A percentile compares a stretch with the other conserved stretches of the same genome.
Evolutionary conservation across 1,284 basidiomycete species (phyloP).

Genomic region (Coriolopsis trogii): DNA sequence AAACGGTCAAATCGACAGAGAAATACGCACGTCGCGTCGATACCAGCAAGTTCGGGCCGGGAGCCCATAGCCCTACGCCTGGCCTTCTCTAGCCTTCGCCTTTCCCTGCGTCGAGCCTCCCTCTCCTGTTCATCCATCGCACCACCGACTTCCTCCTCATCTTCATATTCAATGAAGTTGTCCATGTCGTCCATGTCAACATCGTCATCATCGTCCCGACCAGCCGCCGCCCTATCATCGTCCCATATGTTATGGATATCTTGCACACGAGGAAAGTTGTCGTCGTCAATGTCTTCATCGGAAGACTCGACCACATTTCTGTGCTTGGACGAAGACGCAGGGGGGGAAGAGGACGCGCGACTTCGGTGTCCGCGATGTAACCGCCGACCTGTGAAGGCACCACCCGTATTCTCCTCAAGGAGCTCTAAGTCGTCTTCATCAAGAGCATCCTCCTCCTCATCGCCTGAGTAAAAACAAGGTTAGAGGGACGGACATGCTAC

Average conservation of each 20-base stretch:
- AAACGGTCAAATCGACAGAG: conserved; percentile 7
- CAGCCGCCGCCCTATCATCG: conserved; percentile 64
- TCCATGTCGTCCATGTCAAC: conserved; percentile 77
- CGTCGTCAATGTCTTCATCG: conserved; percentile 71
- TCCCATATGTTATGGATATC: conserved; percentile 88
- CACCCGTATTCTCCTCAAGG: conserved; percentile 93
- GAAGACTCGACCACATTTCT: conserved; percentile 64
- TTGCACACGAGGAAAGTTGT: conserved; percentile 54
- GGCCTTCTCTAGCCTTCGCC: conserved; percentile 65
- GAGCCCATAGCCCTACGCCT: conserved; percentile 62
- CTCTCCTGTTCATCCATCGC: conserved; percentile 74
- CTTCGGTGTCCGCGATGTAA: conserved; percentile 77
- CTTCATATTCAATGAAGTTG: conserved; percentile 91
- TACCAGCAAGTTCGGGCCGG: conserved; percentile 80
- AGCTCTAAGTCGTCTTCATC: conserved; percentile 97
- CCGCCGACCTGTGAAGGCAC: conserved; percentile 56
- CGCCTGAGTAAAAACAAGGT: conserved; percentile 37
- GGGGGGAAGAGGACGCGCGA: conserved; percentile 68
- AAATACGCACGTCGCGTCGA: conserved; percentile 78
- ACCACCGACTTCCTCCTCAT: conserved; percentile 80
- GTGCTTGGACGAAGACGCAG: conserved; percentile 60
- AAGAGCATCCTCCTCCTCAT: conserved; percentile 74
- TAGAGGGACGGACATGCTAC: conserved; percentile 10
- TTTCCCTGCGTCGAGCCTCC: conserved; percentile 72
- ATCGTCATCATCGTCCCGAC: conserved; percentile 68